These are phyloP conservation scores for Kwoniella mangroviensis DNA, from an alignment of 768 basidiomycete species.

Conservation along the genomic window DNA sequence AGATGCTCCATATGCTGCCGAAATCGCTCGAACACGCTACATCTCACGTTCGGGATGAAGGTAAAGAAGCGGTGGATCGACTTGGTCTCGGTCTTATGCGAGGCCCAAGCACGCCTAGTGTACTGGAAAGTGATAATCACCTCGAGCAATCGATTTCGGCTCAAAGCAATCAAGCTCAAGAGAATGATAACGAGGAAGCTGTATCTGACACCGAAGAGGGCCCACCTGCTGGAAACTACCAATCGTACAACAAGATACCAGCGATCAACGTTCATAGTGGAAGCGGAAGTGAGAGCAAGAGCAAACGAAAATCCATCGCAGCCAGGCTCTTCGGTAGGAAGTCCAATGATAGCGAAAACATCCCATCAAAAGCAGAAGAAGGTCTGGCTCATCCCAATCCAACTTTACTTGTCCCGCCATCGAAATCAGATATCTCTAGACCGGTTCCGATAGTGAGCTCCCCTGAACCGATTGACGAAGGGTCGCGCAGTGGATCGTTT, in stretches of 20 bases:
- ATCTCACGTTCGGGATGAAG: conserved; percentile 37
- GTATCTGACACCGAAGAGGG: conserved; percentile 19
- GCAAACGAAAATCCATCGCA: conserved; percentile 14
- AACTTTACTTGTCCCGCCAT: conserved; percentile 6
- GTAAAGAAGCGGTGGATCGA: conserved; percentile 40
- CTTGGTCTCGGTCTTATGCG: conserved; percentile 49
- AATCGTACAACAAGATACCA: conserved; percentile 5
- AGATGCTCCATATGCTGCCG: conserved; percentile 37
- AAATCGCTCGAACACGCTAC: conserved; percentile 43
- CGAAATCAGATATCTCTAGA: conserved; percentile 1
- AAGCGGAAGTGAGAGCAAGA: conserved; percentile 4
- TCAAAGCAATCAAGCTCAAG: conserved; percentile 4
- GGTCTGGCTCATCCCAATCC: conserved; percentile 12
- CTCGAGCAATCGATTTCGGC: not conserved
- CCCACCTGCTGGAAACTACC: not conserved
- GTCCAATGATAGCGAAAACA: conserved; percentile 5
- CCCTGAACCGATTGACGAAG: not conserved
- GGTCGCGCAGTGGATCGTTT: not conserved
- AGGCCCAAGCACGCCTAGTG: conserved; percentile 11
- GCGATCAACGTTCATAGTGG: conserved; percentile 16
- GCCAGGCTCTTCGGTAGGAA: conserved; percentile 19
- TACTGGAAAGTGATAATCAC: conserved; percentile 1
- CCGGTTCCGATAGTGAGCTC: conserved; percentile 18
- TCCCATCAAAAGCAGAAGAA: conserved; percentile 18
- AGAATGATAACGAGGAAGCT: conserved; percentile 14